Evolutionary conservation across 1,284 basidiomycete genomes (phyloP).

Genomic region (Stereum hirsutum): DNA sequence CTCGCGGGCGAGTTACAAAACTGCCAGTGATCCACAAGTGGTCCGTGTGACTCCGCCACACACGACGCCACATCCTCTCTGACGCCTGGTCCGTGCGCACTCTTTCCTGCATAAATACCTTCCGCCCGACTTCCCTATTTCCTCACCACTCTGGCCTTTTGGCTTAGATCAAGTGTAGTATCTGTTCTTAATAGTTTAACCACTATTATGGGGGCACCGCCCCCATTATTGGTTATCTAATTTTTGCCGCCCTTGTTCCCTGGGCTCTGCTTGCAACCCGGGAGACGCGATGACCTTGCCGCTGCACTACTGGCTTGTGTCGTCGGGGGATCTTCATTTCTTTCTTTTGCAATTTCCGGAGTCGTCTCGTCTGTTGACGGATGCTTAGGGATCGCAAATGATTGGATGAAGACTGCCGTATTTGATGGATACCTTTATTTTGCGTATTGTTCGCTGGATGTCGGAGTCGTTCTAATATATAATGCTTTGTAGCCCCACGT

Average conservation of each 20-base stretch:
- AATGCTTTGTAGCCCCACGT: too few species aligned
- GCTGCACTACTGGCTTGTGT: conserved; percentile 21
- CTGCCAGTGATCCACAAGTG: too few species aligned
- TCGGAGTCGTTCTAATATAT: too few species aligned
- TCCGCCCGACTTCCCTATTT: too few species aligned
- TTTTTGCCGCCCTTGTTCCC: conserved; percentile 25
- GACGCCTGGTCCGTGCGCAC: too few species aligned
- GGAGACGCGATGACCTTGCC: conserved; percentile 19
- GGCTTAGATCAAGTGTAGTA: conserved; percentile 97
- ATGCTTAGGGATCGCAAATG: background rate
- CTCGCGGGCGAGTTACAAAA: too few species aligned
- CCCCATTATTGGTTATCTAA: conserved; percentile 30
- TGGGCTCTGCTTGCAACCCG: conserved; percentile 22
- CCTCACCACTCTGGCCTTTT: conserved; percentile 87
- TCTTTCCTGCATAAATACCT: too few species aligned
- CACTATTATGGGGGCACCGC: conserved; percentile 47
- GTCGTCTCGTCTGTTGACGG: background rate
- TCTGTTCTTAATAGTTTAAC: conserved; percentile 6
- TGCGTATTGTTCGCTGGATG: too few species aligned
- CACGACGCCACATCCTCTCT: too few species aligned
- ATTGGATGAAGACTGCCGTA: too few species aligned
- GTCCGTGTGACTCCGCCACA: too few species aligned
- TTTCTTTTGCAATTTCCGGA: background rate
- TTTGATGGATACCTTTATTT: too few species aligned
- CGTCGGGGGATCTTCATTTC: conserved; percentile 16